Percentiles rank a stretch among this genome's conserved stretches.
Conservation (phyloP, 441 rosid genomes). For the Omphalea diandra region DNA sequence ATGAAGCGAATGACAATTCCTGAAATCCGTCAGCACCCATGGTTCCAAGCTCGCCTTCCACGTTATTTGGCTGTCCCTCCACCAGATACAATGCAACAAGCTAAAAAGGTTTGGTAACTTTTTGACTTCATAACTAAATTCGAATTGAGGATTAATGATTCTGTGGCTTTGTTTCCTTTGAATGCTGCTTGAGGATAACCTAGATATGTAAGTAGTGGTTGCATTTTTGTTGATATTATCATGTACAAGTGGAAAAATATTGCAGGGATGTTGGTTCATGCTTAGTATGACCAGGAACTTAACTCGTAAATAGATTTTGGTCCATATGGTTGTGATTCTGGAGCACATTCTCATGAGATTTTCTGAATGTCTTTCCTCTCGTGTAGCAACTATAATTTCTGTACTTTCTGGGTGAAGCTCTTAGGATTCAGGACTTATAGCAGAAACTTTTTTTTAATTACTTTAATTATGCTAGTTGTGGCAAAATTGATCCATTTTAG, state of each 20-base stretch:
- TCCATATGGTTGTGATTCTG: neutral
- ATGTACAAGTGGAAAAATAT: neutral
- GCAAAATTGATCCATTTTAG: too few species aligned
- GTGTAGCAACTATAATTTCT: too few species aligned
- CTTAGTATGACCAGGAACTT: too few species aligned
- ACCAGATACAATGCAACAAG: conserved; percentile 94
- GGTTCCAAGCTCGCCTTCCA: conserved; percentile 95
- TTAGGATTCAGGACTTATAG: too few species aligned
- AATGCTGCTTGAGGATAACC: neutral
- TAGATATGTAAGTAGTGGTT: too few species aligned
- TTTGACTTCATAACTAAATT: conserved; percentile 2
- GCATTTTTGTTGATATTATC: neutral
- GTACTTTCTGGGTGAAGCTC: too few species aligned
- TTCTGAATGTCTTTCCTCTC: too few species aligned
- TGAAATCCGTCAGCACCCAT: conserved; percentile 92
- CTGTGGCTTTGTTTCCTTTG: neutral
- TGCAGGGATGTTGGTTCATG: too few species aligned
- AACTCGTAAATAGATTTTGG: too few species aligned
- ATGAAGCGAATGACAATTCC: conserved; percentile 91
- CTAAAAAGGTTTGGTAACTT: conserved; percentile 66
- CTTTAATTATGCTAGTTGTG: too few species aligned
- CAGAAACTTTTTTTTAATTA: too few species aligned
- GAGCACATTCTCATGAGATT: neutral
- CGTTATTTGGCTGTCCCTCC: conserved; percentile 97
- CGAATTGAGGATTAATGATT: neutral